These are phyloP conservation scores for Neurospora sp. DNA, from an alignment of 495 filamentous ascomycete genomes.

Conservation along the genomic window DNA sequence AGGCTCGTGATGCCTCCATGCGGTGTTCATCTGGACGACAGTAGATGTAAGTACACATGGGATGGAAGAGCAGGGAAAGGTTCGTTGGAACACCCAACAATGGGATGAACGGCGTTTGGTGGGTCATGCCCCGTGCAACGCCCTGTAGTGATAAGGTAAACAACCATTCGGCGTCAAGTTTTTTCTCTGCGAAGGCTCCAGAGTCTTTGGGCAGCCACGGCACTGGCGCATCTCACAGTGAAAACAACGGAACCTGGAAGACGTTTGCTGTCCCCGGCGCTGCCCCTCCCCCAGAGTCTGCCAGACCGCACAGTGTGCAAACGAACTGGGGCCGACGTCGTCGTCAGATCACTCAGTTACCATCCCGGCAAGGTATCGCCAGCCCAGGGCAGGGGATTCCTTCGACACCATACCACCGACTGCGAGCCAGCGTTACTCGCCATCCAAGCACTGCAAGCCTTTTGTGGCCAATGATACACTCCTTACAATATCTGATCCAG, in stretches of 20 bases:
- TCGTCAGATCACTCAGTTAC: not conserved
- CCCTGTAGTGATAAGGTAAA: not conserved
- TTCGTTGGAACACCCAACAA: not conserved
- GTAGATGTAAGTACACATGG: not conserved
- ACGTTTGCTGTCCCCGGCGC: too few species aligned
- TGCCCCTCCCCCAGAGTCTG: not conserved
- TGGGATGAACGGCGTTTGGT: not conserved
- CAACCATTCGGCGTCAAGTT: not conserved
- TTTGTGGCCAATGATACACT: not conserved
- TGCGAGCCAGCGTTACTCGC: not conserved
- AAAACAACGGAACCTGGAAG: not conserved
- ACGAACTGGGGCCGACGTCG: not conserved
- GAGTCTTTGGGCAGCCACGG: not conserved
- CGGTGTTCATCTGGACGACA: not conserved
- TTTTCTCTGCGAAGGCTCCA: not conserved
- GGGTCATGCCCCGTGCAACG: not conserved
- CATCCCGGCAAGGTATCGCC: not conserved
- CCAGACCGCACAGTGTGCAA: not conserved
- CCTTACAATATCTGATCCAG: not conserved
- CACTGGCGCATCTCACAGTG: not conserved
- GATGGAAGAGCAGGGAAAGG: not conserved
- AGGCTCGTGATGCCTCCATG: not conserved
- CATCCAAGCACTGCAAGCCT: not conserved
- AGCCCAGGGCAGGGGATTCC: not conserved
- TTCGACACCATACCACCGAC: not conserved